phyloP scores from a whole-genome alignment of 176 grass and related monocot species.

The Areca catechu region DNA sequence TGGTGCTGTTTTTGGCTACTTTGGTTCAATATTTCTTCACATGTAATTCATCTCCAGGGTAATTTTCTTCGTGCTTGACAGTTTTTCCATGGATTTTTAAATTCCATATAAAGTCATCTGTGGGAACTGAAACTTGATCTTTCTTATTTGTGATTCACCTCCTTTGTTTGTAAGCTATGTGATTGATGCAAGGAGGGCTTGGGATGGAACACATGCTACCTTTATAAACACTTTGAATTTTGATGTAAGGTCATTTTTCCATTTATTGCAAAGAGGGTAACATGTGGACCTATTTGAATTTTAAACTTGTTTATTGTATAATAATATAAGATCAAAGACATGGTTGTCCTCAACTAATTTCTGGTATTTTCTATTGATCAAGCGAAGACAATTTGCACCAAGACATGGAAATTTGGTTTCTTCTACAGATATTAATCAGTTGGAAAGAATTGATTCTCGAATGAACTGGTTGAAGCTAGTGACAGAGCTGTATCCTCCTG shows the following conservation, averaged over 20 bases:
- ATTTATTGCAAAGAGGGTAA: neutral
- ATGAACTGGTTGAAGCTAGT: conserved; percentile 19
- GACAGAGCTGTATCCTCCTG: conserved; percentile 18
- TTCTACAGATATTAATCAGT: neutral
- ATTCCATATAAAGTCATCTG: neutral
- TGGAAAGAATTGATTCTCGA: too few species aligned
- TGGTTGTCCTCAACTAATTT: too few species aligned
- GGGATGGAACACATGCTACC: conserved; percentile 6
- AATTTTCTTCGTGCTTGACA: conserved; percentile 3
- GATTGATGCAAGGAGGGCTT: conserved; percentile 27
- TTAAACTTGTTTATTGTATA: too few species aligned
- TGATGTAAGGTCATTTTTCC: conserved; percentile 19
- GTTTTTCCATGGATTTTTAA: neutral
- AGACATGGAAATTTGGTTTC: conserved; percentile 5
- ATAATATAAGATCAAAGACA: too few species aligned
- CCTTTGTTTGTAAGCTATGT: conserved; percentile 23
- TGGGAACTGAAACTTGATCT: neutral
- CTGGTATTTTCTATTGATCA: conserved; percentile 16
- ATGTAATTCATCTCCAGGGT: conserved; percentile 29
- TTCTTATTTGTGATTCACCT: neutral
- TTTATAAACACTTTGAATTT: too few species aligned
- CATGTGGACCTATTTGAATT: too few species aligned
- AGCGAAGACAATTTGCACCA: conserved; percentile 22
- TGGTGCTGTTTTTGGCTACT: conserved; percentile 24
- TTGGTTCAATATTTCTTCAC: conserved; percentile 29